Evolutionary conservation across 495 filamentous ascomycete genomes (phyloP), one percentile per base, ranked within the genome.

Genomic region (Neurospora sp.): DNA sequence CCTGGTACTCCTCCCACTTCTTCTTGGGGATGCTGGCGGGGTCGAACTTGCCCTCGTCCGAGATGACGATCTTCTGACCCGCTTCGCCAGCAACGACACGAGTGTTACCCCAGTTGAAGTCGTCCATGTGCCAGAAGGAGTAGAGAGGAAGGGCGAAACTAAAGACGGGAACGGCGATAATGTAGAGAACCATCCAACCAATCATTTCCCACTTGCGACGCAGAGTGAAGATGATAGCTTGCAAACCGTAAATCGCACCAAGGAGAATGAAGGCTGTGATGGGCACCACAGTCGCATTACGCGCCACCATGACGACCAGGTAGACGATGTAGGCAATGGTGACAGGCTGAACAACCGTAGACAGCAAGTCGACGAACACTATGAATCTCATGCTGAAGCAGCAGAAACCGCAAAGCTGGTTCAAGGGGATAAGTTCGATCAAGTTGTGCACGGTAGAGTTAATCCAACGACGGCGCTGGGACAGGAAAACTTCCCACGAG

Each of bases 361-460:
- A 93, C 71, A 99, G 85, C 59, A 99, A 86, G 80, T 99, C 96
- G 72, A 98, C 81, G 78, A 99, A 97, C 75, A 99, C 95, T 73
- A 99, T 86, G 83, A 99, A 99, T 76, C 96, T 89, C 96, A 99
- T 99, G 81, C 91, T 94, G 87, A 99, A 99, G 83, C 96, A 98
- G 86, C 96, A 99, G 89, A 99, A 99, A 81, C 96, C 96, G 83
- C 96, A 99, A 40, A 99, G 89, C 79, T 98, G 92, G 70, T 92
- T 88, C 80, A 99, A 83, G 7, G 94, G 94, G 77, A 98, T 94
- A 69, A 99, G 89, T 79, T 99, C 96, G 75, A 96, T 92, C 74
- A 99, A 86, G 81, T 99, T 99, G 86, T 99, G 96, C 27, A 99
- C 92, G 3, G 96, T 99, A 40, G 95, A 98, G 84, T 99, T 99